A percentile compares a stretch with the other conserved stretches of the same genome.
Evolutionary conservation across 768 basidiomycete genomes (phyloP).

Genomic region (Pleurotus ostreatus): DNA sequence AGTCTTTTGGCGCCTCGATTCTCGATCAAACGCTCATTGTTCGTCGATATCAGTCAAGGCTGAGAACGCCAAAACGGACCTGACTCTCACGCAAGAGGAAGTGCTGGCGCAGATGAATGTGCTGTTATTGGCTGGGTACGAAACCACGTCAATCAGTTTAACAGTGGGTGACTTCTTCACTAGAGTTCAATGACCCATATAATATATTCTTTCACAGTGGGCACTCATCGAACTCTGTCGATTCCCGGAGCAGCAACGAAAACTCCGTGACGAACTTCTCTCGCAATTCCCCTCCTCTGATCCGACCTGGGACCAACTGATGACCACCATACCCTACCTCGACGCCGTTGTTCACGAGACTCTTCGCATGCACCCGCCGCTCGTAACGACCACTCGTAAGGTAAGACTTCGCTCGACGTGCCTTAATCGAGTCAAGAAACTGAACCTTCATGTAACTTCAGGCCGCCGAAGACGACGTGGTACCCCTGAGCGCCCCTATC

Average conservation of each 20-base stretch:
- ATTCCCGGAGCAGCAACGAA: constrained; percentile 39
- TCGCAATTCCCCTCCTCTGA: constrained; percentile 34
- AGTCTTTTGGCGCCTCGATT: constrained; percentile 4
- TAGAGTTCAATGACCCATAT: neutral
- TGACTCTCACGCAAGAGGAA: constrained; percentile 26
- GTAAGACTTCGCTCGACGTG: constrained; percentile 20
- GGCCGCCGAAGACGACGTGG: constrained; percentile 49
- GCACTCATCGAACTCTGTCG: constrained; percentile 52
- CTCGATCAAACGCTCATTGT: neutral
- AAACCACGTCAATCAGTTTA: constrained; percentile 46
- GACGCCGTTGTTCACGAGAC: constrained; percentile 47
- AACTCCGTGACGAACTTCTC: constrained; percentile 45
- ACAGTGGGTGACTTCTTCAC: constrained; percentile 21
- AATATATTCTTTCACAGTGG: constrained; percentile 34
- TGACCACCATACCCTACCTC: constrained; percentile 47
- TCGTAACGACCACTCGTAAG: constrained; percentile 29
- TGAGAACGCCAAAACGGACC: constrained; percentile 22
- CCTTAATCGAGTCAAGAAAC: too few species aligned
- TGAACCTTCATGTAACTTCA: constrained; percentile 14
- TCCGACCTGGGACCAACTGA: constrained; percentile 53
- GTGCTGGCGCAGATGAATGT: constrained; percentile 37
- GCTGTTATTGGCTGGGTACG: constrained; percentile 42
- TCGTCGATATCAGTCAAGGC: constrained; percentile 26
- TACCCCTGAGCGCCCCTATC: constrained; percentile 55
- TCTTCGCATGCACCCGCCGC: constrained; percentile 40